Evolutionary conservation across 805 yeast genomes (phyloP).

Genomic region (Metschnikowia lochheadii): DNA sequence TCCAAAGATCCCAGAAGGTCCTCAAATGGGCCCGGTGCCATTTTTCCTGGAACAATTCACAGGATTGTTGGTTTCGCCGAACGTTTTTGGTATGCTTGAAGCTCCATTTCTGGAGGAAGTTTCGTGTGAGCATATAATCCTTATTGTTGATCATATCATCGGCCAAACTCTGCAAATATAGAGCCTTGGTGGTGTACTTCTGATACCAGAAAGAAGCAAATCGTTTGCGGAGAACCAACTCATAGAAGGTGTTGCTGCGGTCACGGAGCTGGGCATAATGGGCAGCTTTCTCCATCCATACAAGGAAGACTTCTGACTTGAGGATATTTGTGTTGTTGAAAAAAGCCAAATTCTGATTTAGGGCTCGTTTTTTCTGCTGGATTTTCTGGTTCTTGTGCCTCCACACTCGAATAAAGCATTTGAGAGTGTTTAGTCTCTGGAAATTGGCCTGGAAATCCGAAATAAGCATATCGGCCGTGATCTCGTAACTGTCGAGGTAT

Average conservation of each 20-base stretch:
- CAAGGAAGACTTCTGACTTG: conserved; percentile 8
- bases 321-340: conserved; percentile 8
- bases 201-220: conserved; percentile 34
- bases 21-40: conserved; percentile 27
- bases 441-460: conserved; percentile 15
- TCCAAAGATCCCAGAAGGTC: conserved; percentile 38
- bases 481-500: conserved; percentile 21
- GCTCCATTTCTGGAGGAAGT: conserved; percentile 32
- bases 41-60: conserved; percentile 30
- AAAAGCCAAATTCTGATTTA: conserved; percentile 6
- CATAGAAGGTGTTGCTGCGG: conserved; percentile 8
- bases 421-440: conserved; percentile 1
- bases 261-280: neutral
- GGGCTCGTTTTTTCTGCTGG: neutral
- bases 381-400: neutral
- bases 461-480: conserved; percentile 16
- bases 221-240: conserved; percentile 19
- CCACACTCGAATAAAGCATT: conserved; percentile 9
- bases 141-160: conserved; percentile 28
- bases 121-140: conserved; percentile 25
- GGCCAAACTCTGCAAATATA: conserved; percentile 25
- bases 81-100: conserved; percentile 31
- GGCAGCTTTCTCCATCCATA: conserved; percentile 10
- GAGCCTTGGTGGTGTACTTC: conserved; percentile 21
- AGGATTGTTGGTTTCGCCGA: conserved; percentile 32